These are phyloP conservation scores for Phialocephala subalpina DNA, from an alignment of 2,329 filamentous ascomycete species.

Conservation along the genomic window DNA sequence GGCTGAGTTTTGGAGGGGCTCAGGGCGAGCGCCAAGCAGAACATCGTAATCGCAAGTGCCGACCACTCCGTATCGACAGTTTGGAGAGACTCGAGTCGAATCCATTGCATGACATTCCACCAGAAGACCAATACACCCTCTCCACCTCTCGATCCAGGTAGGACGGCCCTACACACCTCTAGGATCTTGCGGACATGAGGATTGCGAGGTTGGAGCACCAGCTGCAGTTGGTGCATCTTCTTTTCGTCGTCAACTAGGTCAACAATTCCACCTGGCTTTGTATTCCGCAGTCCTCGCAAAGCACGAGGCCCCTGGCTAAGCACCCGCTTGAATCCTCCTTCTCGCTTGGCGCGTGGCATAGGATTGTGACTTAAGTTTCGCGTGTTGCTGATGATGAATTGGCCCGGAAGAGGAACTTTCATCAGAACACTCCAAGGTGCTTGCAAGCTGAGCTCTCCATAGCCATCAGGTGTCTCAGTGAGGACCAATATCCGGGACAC, in stretches of 20 bases:
- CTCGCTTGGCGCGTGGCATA: conserved; percentile 59
- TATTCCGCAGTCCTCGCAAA: conserved; percentile 60
- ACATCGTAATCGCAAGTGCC: conserved; percentile 67
- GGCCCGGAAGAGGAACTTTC: conserved; percentile 67
- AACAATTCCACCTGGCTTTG: conserved; percentile 66
- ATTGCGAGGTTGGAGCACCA: conserved; percentile 71
- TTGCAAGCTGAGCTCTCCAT: conserved; percentile 74
- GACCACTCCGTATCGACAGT: conserved; percentile 72
- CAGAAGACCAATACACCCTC: conserved; percentile 71
- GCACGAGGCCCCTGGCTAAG: conserved; percentile 50
- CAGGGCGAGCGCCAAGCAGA: conserved; percentile 69
- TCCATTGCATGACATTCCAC: conserved; percentile 79
- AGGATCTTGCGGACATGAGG: conserved; percentile 69
- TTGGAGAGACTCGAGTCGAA: conserved; percentile 56
- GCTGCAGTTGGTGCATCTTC: conserved; percentile 69
- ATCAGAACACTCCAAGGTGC: conserved; percentile 78
- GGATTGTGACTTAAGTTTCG: conserved; percentile 65
- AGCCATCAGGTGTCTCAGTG: conserved; percentile 69
- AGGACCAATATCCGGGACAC: conserved; percentile 75
- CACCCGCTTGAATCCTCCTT: conserved; percentile 56
- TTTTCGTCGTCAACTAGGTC: conserved; percentile 71
- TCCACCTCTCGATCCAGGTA: conserved; percentile 65
- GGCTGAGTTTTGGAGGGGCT: conserved; percentile 48
- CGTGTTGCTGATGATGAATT: conserved; percentile 65
- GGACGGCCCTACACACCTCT: conserved; percentile 67